Conservation (phyloP, 371 early-diverging fungal species). For the Mortierella sp. region DNA sequence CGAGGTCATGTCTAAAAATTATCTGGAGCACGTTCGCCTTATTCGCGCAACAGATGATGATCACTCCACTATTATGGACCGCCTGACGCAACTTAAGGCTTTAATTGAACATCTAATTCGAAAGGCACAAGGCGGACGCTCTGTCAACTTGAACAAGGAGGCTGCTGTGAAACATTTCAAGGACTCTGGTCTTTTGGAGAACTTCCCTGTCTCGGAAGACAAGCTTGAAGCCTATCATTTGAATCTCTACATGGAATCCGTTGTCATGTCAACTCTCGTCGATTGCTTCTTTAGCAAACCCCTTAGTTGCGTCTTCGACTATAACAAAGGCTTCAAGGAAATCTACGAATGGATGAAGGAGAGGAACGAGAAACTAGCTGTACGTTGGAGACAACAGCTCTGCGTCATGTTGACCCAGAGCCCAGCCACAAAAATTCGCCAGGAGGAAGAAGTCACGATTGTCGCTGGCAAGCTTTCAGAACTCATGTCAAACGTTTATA, state of each 20-base stretch:
- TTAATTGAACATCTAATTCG: conserved; percentile 64
- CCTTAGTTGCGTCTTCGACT: conserved; percentile 65
- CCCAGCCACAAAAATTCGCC: conserved; percentile 59
- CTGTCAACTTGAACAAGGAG: conserved; percentile 65
- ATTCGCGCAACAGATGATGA: conserved; percentile 75
- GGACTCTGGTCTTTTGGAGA: conserved; percentile 42
- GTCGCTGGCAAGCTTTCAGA: conserved; percentile 52
- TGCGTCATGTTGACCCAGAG: conserved; percentile 67
- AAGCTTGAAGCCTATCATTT: conserved; percentile 62
- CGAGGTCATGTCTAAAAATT: conserved; percentile 59
- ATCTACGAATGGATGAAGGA: conserved; percentile 64
- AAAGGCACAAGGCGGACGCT: conserved; percentile 57
- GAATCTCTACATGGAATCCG: conserved; percentile 69
- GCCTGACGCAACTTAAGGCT: conserved; percentile 68
- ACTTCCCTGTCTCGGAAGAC: conserved; percentile 57
- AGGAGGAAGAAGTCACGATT: conserved; percentile 56
- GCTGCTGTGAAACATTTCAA: conserved; percentile 61
- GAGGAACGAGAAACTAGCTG: conserved; percentile 62
- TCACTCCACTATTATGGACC: conserved; percentile 71
- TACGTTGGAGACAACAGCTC: conserved; percentile 71
- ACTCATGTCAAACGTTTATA: conserved; percentile 51
- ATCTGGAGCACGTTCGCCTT: conserved; percentile 68
- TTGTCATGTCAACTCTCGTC: conserved; percentile 66
- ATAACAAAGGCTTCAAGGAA: conserved; percentile 66
- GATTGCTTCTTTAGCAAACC: conserved; percentile 62